Evolutionary conservation across 441 rosid genomes (phyloP), one percentile per base, ranked within the genome.

Genomic region (Omphalea diandra): DNA sequence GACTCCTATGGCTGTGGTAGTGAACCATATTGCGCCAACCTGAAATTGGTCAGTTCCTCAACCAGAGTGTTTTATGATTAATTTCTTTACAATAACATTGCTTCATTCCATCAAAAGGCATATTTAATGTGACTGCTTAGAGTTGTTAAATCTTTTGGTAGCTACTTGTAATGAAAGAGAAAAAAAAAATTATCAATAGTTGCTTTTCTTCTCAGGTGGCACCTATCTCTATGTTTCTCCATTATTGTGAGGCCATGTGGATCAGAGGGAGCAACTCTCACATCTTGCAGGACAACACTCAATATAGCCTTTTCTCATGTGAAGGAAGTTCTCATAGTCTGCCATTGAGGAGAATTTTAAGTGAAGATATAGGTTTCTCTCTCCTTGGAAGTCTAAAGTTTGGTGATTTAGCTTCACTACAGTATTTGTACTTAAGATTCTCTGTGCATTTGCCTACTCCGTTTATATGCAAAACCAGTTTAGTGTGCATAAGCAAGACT

Each of bases 361-460:
- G 96, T 77, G 76, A 85, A 71, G 83, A 83, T 55, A 74, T 85
- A 65, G 86, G 91, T 58, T 50, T 86, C 67, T 55, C 83, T 79
- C 77, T 95, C 74, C 82, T 88, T 69, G 98, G 99, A 82, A 77
- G 57, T 77, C 80, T 95, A 31, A 84, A 90, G 97, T 98, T 93
- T 69, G 71, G 76, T 65, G 35, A 56, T 79, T 67, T 63, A 72
- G 59, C 59, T 72, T 22, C 46, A n/a, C 49, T 67, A 11, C 27
- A 11, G 20, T 32, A 35, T 40, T 31, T 54, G 7, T 18, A 11
- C 40, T 52, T 46, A 26, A 44, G 5, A 27, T 59, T 64, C 40
- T 68, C 38, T 43, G 12, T 38, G 33, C 5, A 2, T 11, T 22
- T 14, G n/a, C 24, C 3, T 67, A 11, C 61, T 26, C 49, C 22